Evolutionary conservation across 2,329 filamentous ascomycete species (phyloP), one percentile per base, ranked within the genome.

Genomic region (Trichoderma polysporum): DNA sequence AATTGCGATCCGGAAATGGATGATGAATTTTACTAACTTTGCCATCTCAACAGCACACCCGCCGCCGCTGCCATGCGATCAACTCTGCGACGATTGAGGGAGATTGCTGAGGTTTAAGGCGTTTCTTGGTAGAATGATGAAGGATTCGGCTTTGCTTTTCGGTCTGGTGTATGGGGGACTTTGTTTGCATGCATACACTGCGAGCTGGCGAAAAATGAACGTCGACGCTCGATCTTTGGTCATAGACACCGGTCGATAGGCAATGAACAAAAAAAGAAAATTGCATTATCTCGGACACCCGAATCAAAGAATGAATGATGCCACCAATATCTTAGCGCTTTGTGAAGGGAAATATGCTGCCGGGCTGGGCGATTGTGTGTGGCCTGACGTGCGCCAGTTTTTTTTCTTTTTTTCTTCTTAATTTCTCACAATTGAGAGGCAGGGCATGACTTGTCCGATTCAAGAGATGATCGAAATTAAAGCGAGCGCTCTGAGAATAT

Each of bases 1-100:
- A n/a, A 25, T 27, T 3, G 3, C n/a, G 19, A 17, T 37, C 29
- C 27, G 60, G 39, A 37, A 45, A 13, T 12, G 7, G 33, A 49
- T 63, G n/a, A n/a, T n/a, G n/a, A n/a, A n/a, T n/a, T n/a, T n/a
- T n/a, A 73, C 78, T 80, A 71, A 79, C 70, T 19, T 54, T 49
- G 29, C 37, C 10, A 12, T 49, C 15, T 2, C n/a, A 56, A 75
- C 76, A 96, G 93, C 74, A 97, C 94, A 77, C 92, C 94, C 73
- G 94, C 94, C 78, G 94, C 94, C 74, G 93, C 93, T 78, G 93
- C 94, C 78, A 97, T 94, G 84, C 90, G 94, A 84, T 97, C 94
- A 76, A 97, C 94, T 77, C 93, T 97, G 84, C 92, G 94, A 86
- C 91, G 94, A 89, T 88, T 97, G 86, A 91, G 94, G 82, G 94